phyloP scores from a whole-genome alignment of 83 land plant species.

The Isoetes engelmannii region DNA sequence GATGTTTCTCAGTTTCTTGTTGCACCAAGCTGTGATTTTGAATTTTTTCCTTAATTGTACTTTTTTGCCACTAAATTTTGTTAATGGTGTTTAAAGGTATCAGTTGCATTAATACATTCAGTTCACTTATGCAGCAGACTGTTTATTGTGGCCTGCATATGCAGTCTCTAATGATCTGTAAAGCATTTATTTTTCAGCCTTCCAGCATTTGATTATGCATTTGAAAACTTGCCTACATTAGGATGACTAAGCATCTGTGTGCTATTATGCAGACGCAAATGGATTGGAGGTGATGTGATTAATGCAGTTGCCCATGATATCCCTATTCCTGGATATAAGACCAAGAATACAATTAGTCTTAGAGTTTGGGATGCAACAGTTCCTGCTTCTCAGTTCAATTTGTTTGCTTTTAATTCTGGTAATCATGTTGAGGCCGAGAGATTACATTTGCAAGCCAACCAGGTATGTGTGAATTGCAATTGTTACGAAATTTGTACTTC shows the following conservation, averaged over 20 bases:
- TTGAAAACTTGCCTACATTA: not conserved
- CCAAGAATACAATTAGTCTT: constrained; percentile 40
- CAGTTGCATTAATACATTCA: too few relatives aligned
- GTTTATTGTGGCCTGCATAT: not conserved
- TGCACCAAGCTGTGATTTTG: too few relatives aligned
- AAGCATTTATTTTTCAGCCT: not conserved
- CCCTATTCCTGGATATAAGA: constrained; percentile 91
- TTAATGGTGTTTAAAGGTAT: too few relatives aligned
- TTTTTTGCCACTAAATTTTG: too few relatives aligned
- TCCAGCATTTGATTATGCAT: not conserved
- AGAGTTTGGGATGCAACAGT: constrained; percentile 5
- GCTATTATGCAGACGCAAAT: constrained; percentile 47
- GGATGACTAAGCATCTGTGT: not conserved
- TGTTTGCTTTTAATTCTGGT: constrained; percentile 4
- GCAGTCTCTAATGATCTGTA: not conserved
- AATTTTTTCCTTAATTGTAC: too few relatives aligned
- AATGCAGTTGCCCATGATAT: constrained; percentile 91
- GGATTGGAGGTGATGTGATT: constrained; percentile 76
- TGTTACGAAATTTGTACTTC: not conserved
- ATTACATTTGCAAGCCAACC: constrained; percentile 4
- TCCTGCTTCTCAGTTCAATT: not conserved
- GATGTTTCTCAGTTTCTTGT: too few relatives aligned
- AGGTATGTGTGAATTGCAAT: constrained; percentile 2
- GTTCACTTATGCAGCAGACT: not conserved
- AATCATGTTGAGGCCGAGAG: not conserved